A percentile compares a stretch with the other conserved stretches of the same genome.
Conservation (phyloP, 129 eudicot genomes). For the Ambrosia artemisiifolia region DNA sequence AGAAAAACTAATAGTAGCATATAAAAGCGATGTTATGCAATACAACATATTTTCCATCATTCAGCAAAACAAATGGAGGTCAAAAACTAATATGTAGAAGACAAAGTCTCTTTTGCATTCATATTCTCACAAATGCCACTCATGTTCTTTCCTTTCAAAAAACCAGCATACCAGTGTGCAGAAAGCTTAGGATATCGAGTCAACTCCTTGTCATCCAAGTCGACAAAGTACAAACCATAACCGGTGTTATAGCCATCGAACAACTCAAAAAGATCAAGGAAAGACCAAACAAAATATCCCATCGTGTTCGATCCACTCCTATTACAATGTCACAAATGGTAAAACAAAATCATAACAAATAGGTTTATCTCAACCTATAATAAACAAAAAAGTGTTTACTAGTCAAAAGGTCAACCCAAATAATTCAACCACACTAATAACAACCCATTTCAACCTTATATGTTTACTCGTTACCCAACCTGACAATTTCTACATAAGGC, state of each 20-base stretch:
- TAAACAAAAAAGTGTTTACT: background rate
- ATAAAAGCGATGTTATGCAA: too few species aligned
- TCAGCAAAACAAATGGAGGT: too few species aligned
- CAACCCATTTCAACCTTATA: background rate
- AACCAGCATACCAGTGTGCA: conserved; percentile 47
- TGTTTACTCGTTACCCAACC: too few species aligned
- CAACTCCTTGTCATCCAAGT: conserved; percentile 40
- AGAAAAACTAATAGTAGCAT: too few species aligned
- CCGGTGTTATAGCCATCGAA: conserved; percentile 26
- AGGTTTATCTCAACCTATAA: background rate
- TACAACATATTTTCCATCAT: too few species aligned
- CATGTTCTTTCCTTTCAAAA: conserved; percentile 40
- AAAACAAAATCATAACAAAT: background rate
- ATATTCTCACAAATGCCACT: conserved; percentile 4
- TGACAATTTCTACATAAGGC: too few species aligned
- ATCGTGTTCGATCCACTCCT: conserved; percentile 50
- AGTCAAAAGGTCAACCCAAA: background rate
- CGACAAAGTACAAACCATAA: conserved; percentile 50
- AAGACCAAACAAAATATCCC: conserved; percentile 59
- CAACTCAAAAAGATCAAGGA: conserved; percentile 41
- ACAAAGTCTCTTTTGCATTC: background rate
- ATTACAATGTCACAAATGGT: background rate
- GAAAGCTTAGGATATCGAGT: conserved; percentile 52
- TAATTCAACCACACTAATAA: background rate
- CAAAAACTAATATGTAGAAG: too few species aligned